Percentiles rank a stretch among this genome's conserved stretches.
phyloP scores from a whole-genome alignment of 805 yeast species.

The Candida ascalaphidarum region DNA sequence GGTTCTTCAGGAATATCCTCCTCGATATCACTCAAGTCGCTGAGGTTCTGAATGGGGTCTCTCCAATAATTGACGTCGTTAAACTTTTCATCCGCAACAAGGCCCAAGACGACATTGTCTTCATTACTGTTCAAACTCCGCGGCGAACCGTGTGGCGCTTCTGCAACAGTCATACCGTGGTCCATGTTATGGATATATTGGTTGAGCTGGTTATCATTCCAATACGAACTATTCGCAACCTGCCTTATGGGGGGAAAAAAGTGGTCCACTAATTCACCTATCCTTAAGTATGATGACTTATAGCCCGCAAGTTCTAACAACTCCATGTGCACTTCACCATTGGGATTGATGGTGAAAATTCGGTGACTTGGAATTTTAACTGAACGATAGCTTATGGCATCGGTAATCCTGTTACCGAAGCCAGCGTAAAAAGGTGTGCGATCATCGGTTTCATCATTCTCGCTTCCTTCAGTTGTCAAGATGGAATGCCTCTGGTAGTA shows the following conservation, averaged over 20 bases:
- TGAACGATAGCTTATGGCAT: constrained; percentile 87
- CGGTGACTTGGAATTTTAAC: constrained; percentile 92
- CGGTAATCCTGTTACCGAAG: constrained; percentile 93
- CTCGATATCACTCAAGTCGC: constrained; percentile 50
- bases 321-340: constrained; percentile 97
- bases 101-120: constrained; percentile 20
- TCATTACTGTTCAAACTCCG: constrained; percentile 10
- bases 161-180: background rate
- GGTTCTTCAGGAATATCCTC: constrained; percentile 12
- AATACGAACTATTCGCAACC: constrained; percentile 20
- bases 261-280: constrained; percentile 92
- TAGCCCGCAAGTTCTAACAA: constrained; percentile 89
- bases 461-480: background rate
- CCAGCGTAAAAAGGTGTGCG: constrained; percentile 93
- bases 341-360: constrained; percentile 91
- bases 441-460: constrained; percentile 22
- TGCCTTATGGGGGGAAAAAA: constrained; percentile 75
- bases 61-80: constrained; percentile 93
- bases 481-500: constrained; percentile 30
- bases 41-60: constrained; percentile 60
- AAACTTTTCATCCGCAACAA: constrained; percentile 48
- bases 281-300: constrained; percentile 76
- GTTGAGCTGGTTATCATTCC: constrained; percentile 28
- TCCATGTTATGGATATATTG: constrained; percentile 19
- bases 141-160: constrained; percentile 3